phyloP scores from a whole-genome alignment of 2,329 filamentous ascomycete species.

The Coniochaeta hoffmannii region DNA sequence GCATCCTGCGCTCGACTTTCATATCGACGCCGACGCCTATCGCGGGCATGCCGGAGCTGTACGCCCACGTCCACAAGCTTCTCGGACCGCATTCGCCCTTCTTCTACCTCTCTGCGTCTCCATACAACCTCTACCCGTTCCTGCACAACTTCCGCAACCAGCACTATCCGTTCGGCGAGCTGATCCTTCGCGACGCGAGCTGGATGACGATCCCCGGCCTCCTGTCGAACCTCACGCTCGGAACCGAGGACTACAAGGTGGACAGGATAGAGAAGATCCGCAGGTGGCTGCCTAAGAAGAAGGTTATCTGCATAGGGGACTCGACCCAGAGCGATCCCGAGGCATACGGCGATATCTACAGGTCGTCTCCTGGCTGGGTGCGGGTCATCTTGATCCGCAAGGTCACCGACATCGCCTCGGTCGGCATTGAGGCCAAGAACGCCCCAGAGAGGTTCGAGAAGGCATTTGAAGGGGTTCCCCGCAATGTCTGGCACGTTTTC shows the following conservation, averaged over 20 bases:
- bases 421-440: constrained; percentile 67
- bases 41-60: constrained; percentile 77
- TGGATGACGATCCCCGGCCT: constrained; percentile 82
- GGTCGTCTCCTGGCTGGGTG: constrained; percentile 67
- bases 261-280: constrained; percentile 72
- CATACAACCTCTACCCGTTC: constrained; percentile 91
- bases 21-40: constrained; percentile 65
- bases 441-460: constrained; percentile 69
- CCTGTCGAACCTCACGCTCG: constrained; percentile 68
- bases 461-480: constrained; percentile 70
- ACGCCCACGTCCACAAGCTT: constrained; percentile 53
- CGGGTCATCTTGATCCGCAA: constrained; percentile 79
- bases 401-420: constrained; percentile 63
- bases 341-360: constrained; percentile 61
- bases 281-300: constrained; percentile 68
- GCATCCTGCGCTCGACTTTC: constrained; percentile 80
- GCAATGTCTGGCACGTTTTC: constrained; percentile 70
- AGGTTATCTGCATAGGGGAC: constrained; percentile 81
- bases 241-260: constrained; percentile 81
- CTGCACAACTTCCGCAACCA: constrained; percentile 64
- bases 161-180: constrained; percentile 68
- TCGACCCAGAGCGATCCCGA: constrained; percentile 90
- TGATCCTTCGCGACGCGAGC: constrained; percentile 77
- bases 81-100: constrained; percentile 59
- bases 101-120: constrained; percentile 91